Percentiles rank a stretch among this genome's conserved stretches.
Evolutionary conservation across 768 basidiomycete genomes (phyloP).

Genomic region (Lyophyllum atratum): DNA sequence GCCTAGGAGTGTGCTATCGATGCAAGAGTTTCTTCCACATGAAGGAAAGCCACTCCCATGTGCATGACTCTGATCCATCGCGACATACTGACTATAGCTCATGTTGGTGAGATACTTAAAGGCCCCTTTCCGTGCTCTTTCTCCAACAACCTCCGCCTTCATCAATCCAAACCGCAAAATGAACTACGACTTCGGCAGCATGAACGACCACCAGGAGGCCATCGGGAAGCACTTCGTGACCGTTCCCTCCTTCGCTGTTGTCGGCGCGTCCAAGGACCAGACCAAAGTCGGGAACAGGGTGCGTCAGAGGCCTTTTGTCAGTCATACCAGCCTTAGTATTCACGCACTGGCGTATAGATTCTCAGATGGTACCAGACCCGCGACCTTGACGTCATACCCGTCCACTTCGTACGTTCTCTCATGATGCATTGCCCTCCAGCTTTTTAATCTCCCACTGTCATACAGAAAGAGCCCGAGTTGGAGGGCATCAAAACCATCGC

Average conservation of each 20-base stretch:
- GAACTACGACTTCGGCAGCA: constrained; percentile 15
- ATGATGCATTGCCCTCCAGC: background rate
- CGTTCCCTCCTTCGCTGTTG: constrained; percentile 69
- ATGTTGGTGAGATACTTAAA: constrained; percentile 13
- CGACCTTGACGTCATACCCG: constrained; percentile 61
- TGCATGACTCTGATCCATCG: constrained; percentile 1
- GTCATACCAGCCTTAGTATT: background rate
- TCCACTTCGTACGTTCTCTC: constrained; percentile 62
- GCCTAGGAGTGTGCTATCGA: background rate
- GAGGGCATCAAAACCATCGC: constrained; percentile 63
- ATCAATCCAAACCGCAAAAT: constrained; percentile 16
- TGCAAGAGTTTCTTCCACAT: background rate
- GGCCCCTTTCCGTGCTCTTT: background rate
- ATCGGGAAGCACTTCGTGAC: constrained; percentile 63
- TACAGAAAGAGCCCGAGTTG: constrained; percentile 68
- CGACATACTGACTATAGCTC: constrained; percentile 7
- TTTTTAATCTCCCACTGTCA: background rate
- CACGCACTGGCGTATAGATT: constrained; percentile 44
- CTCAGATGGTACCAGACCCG: constrained; percentile 76
- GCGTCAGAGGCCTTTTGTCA: constrained; percentile 4
- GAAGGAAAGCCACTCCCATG: background rate
- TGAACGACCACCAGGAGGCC: constrained; percentile 21
- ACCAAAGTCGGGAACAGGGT: constrained; percentile 81
- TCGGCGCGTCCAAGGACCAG: constrained; percentile 81
- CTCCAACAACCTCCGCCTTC: background rate